A percentile compares a stretch with the other conserved stretches of the same genome.
Evolutionary conservation across 345 rosid species (phyloP).

Genomic region (Citrus cavaleriei): DNA sequence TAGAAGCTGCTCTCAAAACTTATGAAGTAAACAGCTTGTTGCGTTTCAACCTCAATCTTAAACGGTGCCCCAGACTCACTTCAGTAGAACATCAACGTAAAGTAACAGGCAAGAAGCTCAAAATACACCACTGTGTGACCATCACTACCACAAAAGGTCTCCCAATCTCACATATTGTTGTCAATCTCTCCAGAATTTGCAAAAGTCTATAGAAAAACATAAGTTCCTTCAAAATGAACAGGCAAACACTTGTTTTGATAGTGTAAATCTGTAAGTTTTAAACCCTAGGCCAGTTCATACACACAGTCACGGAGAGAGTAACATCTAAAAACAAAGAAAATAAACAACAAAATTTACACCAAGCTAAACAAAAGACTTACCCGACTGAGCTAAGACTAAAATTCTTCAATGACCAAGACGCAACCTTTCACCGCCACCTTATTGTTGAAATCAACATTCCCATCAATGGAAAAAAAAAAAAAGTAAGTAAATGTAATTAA

Average conservation of each 20-base stretch:
- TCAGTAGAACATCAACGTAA: not conserved
- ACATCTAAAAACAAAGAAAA: not conserved
- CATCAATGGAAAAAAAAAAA: not conserved
- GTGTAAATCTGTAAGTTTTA: not conserved
- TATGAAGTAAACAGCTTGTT: too few species aligned
- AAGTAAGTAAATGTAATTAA: not conserved
- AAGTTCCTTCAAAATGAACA: not conserved
- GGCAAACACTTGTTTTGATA: not conserved
- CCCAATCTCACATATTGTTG: not conserved
- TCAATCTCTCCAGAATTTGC: not conserved
- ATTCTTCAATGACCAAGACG: conserved; percentile 10
- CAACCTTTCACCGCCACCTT: conserved; percentile 11
- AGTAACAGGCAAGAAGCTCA: not conserved
- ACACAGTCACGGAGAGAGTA: not conserved
- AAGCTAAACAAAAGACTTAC: conserved; percentile 13
- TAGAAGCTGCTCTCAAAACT: too few species aligned
- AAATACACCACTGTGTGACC: too few species aligned
- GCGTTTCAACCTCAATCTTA: too few species aligned
- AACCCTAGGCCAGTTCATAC: not conserved
- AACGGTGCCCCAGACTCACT: not conserved
- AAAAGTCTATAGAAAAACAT: not conserved
- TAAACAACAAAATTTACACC: not conserved
- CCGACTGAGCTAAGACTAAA: conserved; percentile 7
- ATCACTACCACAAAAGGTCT: not conserved
- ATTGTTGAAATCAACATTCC: conserved; percentile 4